These are phyloP conservation scores for Flaveria floridana DNA, from an alignment of 140 eudicot species.

Conservation along the genomic window DNA sequence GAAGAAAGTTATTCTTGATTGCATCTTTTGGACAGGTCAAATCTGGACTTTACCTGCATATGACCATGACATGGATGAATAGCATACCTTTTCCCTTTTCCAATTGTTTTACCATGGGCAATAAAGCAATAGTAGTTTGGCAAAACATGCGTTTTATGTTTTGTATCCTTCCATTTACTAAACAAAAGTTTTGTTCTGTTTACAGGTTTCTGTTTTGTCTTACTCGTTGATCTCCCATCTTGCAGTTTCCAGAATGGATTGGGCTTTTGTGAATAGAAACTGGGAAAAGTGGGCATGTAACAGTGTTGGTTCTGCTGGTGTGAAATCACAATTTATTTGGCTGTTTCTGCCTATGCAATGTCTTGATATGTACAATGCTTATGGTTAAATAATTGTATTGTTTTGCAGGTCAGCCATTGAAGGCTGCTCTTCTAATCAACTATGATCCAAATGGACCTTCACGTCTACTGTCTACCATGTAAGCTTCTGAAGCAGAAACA, in stretches of 20 bases:
- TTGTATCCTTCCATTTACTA: not conserved
- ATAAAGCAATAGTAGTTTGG: not conserved
- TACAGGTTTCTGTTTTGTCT: constrained; percentile 21
- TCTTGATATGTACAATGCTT: not conserved
- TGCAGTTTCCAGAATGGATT: constrained; percentile 54
- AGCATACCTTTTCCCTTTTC: not conserved
- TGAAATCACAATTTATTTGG: constrained; percentile 17
- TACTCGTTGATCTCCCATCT: not conserved
- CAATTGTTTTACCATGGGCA: not conserved
- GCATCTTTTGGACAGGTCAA: too few relatives aligned
- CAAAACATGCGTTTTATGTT: not conserved
- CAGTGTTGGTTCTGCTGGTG: constrained; percentile 69
- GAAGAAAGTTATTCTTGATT: too few relatives aligned
- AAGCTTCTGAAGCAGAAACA: constrained; percentile 28
- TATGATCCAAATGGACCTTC: constrained; percentile 92
- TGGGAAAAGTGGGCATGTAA: constrained; percentile 92
- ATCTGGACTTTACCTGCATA: not conserved
- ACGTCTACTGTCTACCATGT: constrained; percentile 83
- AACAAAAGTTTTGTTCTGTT: not conserved
- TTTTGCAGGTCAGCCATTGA: constrained; percentile 60
- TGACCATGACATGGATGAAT: not conserved
- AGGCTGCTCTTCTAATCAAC: constrained; percentile 77
- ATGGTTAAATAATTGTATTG: constrained; percentile 10
- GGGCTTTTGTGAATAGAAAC: constrained; percentile 53
- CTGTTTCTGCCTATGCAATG: not conserved